Conservation (phyloP, 2,329 filamentous ascomycete species). For the Talaromyces islandicus region DNA sequence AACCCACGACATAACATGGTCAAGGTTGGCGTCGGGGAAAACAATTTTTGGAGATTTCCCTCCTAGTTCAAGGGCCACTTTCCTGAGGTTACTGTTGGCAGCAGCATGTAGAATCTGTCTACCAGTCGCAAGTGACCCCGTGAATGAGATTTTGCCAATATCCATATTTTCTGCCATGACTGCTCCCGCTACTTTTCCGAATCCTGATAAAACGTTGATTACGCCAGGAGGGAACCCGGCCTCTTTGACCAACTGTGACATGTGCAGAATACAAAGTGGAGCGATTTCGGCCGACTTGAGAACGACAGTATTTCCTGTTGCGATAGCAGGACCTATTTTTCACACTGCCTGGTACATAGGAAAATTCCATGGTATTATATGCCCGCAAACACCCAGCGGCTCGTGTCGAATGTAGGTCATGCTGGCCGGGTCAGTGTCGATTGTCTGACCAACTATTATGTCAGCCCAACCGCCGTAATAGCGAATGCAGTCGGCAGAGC, state of each 20-base stretch:
- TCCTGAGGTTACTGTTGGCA: slow-evolving; percentile 48
- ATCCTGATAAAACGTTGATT: slow-evolving; percentile 50
- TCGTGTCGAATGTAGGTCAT: neutral
- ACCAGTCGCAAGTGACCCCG: slow-evolving; percentile 48
- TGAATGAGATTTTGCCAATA: slow-evolving; percentile 55
- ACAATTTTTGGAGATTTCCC: slow-evolving; percentile 54
- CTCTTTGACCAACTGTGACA: slow-evolving; percentile 45
- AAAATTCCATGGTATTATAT: slow-evolving; percentile 46
- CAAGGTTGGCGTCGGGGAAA: slow-evolving; percentile 48
- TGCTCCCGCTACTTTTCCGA: slow-evolving; percentile 54
- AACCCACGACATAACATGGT: slow-evolving; percentile 21
- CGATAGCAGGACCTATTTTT: slow-evolving; percentile 46
- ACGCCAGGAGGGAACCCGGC: slow-evolving; percentile 57
- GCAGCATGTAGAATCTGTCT: slow-evolving; percentile 53
- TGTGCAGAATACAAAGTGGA: slow-evolving; percentile 47
- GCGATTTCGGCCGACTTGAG: slow-evolving; percentile 53
- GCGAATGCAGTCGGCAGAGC: slow-evolving; percentile 44
- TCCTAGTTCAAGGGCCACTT: slow-evolving; percentile 48
- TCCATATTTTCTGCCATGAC: slow-evolving; percentile 48
- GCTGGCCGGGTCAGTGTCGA: slow-evolving; percentile 33
- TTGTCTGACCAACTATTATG: slow-evolving; percentile 83
- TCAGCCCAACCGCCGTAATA: slow-evolving; percentile 91
- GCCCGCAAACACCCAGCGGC: slow-evolving; percentile 33
- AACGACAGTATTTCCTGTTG: slow-evolving; percentile 50
- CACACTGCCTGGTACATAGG: slow-evolving; percentile 39